Percentiles rank a stretch among this genome's conserved stretches.
phyloP scores from a whole-genome alignment of 1,284 basidiomycete species.

The Ganoderma resinaceum region DNA sequence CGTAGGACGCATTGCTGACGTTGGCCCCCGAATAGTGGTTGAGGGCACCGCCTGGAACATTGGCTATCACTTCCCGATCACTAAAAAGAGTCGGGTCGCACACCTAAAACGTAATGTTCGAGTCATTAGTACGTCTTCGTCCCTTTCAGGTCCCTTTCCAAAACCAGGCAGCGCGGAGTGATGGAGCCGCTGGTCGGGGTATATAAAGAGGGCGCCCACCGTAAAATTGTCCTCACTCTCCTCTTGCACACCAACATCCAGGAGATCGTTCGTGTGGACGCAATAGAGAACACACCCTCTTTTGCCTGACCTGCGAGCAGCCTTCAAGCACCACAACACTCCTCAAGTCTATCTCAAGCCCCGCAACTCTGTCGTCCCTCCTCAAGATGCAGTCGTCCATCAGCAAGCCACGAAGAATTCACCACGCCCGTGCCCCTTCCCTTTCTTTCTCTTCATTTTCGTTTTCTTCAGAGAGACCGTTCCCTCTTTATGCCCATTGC shows the following conservation, averaged over 20 bases:
- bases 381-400: slow-evolving; percentile 24
- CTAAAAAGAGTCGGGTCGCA: slow-evolving; percentile 20
- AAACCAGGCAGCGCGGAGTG: slow-evolving; percentile 19
- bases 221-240: slow-evolving; percentile 19
- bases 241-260: slow-evolving; percentile 29
- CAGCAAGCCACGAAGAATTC: slow-evolving; percentile 8
- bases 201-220: slow-evolving; percentile 26
- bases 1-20: neutral
- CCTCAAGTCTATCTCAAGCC: neutral
- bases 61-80: no score
- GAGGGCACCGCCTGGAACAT: neutral
- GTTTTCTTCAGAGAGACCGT: slow-evolving; percentile 27
- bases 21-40: neutral
- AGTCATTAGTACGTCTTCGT: slow-evolving; percentile 17
- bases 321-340: neutral
- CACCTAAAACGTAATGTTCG: slow-evolving; percentile 15
- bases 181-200: slow-evolving; percentile 10
- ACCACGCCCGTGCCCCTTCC: slow-evolving; percentile 22
- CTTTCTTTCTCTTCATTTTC: slow-evolving; percentile 21
- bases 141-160: slow-evolving; percentile 22
- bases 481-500: slow-evolving; percentile 31
- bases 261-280: slow-evolving; percentile 28
- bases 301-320: slow-evolving; percentile 20
- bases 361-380: neutral
- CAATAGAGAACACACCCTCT: slow-evolving; percentile 24